A percentile compares a stretch with the other conserved stretches of the same genome.
Evolutionary conservation across 805 yeast species (phyloP).

Genomic region (Candida bentonensis): DNA sequence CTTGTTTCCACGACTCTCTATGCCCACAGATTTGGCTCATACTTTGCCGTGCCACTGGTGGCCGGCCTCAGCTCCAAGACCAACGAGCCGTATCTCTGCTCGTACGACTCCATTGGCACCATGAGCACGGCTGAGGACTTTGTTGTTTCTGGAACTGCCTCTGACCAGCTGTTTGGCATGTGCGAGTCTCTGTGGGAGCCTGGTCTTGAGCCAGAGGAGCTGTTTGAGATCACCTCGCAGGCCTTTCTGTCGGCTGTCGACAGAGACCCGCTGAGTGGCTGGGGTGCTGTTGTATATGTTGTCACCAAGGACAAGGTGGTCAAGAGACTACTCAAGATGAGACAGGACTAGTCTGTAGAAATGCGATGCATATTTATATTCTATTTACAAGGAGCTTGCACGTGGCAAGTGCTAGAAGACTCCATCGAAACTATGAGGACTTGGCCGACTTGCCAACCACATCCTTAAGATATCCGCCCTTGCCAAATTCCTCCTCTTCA

Average conservation of each 20-base stretch:
- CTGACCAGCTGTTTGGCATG: slow-evolving; percentile 97
- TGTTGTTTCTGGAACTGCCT: slow-evolving; percentile 89
- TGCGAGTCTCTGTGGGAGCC: slow-evolving; percentile 96
- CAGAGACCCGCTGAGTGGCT: slow-evolving; percentile 93
- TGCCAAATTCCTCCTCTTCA: slow-evolving; percentile 72
- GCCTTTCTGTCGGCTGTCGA: slow-evolving; percentile 89
- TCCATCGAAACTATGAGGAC: neutral
- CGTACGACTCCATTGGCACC: slow-evolving; percentile 93
- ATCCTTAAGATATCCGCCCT: slow-evolving; percentile 43
- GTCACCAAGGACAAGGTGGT: slow-evolving; percentile 63
- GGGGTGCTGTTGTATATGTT: slow-evolving; percentile 95
- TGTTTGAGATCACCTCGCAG: slow-evolving; percentile 91
- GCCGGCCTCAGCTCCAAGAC: slow-evolving; percentile 85
- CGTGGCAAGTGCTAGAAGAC: neutral
- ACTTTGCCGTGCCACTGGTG: slow-evolving; percentile 91
- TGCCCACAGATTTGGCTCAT: slow-evolving; percentile 84
- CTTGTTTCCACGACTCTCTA: slow-evolving; percentile 81
- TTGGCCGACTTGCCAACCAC: slow-evolving; percentile 1
- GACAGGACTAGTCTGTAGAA: slow-evolving; percentile 96
- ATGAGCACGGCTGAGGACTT: slow-evolving; percentile 91
- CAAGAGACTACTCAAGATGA: slow-evolving; percentile 76
- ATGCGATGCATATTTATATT: neutral
- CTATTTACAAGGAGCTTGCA: neutral
- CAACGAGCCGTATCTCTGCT: slow-evolving; percentile 79
- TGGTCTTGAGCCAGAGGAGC: slow-evolving; percentile 80